Percentiles rank a stretch among this genome's conserved stretches.
Conservation (phyloP, 768 basidiomycete genomes). For the Chiua virens region DNA sequence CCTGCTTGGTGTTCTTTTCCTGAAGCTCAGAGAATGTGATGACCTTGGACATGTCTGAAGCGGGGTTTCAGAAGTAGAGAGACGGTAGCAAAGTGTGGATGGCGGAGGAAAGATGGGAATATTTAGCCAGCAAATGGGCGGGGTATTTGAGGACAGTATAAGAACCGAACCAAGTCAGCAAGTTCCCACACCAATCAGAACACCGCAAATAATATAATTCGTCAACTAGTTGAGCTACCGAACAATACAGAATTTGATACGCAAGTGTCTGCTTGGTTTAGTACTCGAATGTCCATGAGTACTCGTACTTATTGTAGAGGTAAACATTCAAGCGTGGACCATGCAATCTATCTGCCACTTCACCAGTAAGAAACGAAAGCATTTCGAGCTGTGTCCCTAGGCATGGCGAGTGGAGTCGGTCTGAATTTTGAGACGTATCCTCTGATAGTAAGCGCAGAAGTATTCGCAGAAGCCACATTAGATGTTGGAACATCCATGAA, state of each 20-base stretch:
- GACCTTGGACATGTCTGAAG: slow-evolving; percentile 46
- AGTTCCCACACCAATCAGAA: slow-evolving; percentile 28
- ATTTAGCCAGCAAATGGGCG: neutral
- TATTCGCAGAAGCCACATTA: neutral
- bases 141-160: slow-evolving; percentile 7
- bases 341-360: slow-evolving; percentile 64
- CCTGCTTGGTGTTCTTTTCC: slow-evolving; percentile 70
- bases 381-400: slow-evolving; percentile 71
- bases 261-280: slow-evolving; percentile 58
- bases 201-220: neutral
- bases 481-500: neutral
- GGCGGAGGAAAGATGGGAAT: slow-evolving; percentile 5
- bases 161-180: slow-evolving; percentile 21
- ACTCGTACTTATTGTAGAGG: slow-evolving; percentile 23
- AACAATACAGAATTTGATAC: neutral
- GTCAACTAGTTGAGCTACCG: neutral
- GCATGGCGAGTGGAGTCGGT: slow-evolving; percentile 61
- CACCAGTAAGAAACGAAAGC: slow-evolving; percentile 82
- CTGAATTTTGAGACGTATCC: neutral
- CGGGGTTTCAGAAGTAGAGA: slow-evolving; percentile 5
- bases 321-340: slow-evolving; percentile 81
- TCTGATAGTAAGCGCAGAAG: neutral
- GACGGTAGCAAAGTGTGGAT: slow-evolving; percentile 10
- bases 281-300: slow-evolving; percentile 72
- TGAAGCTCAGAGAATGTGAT: slow-evolving; percentile 77